Evolutionary conservation across 257 asterid species (phyloP).

Genomic region (Coffea canephora): DNA sequence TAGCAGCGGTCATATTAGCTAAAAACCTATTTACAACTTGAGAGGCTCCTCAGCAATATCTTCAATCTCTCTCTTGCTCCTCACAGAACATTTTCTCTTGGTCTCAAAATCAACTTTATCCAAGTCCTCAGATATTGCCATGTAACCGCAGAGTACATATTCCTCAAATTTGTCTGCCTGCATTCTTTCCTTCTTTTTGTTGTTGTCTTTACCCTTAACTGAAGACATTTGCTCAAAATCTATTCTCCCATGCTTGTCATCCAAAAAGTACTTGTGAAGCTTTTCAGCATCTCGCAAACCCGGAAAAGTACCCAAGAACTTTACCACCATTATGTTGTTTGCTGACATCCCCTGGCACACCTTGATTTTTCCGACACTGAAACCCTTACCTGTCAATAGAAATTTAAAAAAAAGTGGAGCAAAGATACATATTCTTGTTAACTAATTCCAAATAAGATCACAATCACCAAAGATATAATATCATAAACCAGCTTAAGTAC

Average conservation of each 20-base stretch:
- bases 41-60: slow-evolving; percentile 35
- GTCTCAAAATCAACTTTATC: slow-evolving; percentile 37
- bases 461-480: background rate
- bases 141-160: slow-evolving; percentile 29
- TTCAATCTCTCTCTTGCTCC: slow-evolving; percentile 35
- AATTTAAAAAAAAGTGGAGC: background rate
- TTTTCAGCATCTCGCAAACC: slow-evolving; percentile 36
- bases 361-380: slow-evolving; percentile 27
- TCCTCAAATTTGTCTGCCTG: slow-evolving; percentile 21
- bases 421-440: background rate
- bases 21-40: background rate
- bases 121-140: slow-evolving; percentile 40
- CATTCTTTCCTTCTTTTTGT: background rate
- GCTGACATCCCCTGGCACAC: slow-evolving; percentile 29
- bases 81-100: slow-evolving; percentile 28
- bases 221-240: slow-evolving; percentile 19
- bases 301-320: slow-evolving; percentile 33
- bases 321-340: slow-evolving; percentile 31
- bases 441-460: background rate
- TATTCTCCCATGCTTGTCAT: slow-evolving; percentile 28
- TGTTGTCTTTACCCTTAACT: background rate
- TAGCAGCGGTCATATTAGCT: background rate
- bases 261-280: slow-evolving; percentile 30
- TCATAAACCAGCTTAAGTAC: background rate
- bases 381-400: slow-evolving; percentile 31